Evolutionary conservation across 1,284 basidiomycete genomes (phyloP).

Genomic region (Moniliella sp.): DNA sequence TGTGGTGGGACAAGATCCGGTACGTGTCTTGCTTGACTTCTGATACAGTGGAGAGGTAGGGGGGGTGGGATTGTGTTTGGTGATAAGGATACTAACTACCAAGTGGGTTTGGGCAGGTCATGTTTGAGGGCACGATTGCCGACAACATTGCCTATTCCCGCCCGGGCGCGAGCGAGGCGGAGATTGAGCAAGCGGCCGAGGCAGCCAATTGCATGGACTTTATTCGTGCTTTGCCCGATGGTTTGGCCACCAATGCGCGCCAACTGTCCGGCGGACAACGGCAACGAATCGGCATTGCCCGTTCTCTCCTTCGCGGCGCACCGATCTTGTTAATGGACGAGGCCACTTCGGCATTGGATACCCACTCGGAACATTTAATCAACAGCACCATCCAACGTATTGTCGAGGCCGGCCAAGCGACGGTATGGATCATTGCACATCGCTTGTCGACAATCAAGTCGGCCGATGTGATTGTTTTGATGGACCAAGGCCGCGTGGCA

Average conservation of each 20-base stretch:
- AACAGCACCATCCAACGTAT: slow-evolving; percentile 37
- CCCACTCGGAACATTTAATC: slow-evolving; percentile 35
- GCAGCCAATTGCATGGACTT: slow-evolving; percentile 78
- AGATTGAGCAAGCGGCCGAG: slow-evolving; percentile 67
- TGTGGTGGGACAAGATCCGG: slow-evolving; percentile 29
- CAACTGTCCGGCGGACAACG: slow-evolving; percentile 36
- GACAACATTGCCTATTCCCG: slow-evolving; percentile 63
- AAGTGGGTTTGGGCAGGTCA: not conserved
- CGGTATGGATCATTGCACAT: slow-evolving; percentile 39
- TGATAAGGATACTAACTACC: too few species aligned
- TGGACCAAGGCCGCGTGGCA: slow-evolving; percentile 37
- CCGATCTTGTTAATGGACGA: slow-evolving; percentile 18
- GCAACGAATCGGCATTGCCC: slow-evolving; percentile 28
- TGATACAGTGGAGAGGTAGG: not conserved
- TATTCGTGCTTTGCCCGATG: slow-evolving; percentile 69
- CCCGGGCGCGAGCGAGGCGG: slow-evolving; percentile 47
- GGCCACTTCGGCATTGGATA: slow-evolving; percentile 35
- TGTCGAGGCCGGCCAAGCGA: slow-evolving; percentile 36
- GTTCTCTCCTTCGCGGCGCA: not conserved
- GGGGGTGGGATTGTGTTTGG: too few species aligned
- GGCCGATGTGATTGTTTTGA: slow-evolving; percentile 37
- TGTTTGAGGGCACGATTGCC: slow-evolving; percentile 57
- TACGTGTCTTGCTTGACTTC: slow-evolving; percentile 8
- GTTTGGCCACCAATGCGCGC: slow-evolving; percentile 46
- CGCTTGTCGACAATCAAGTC: slow-evolving; percentile 38